phyloP scores from a whole-genome alignment of 2,329 filamentous ascomycete species.

The Blumeria hordei region DNA sequence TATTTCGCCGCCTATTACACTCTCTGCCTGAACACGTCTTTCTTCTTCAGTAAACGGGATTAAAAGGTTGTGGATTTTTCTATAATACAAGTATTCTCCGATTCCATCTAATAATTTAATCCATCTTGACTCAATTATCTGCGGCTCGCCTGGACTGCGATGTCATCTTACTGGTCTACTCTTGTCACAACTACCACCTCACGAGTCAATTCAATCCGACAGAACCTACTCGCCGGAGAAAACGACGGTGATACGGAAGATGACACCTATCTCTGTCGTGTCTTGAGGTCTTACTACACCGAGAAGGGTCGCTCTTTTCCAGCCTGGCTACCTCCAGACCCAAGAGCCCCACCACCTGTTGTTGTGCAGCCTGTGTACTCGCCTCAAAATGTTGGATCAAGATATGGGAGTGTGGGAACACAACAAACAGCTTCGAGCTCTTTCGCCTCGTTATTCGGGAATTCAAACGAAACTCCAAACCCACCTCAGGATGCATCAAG shows the following conservation, averaged over 20 bases:
- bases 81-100: too few relatives aligned
- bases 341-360: constrained; percentile 34
- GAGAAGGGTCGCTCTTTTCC: constrained; percentile 70
- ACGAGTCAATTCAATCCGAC: constrained; percentile 34
- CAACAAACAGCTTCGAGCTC: constrained; percentile 16
- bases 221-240: constrained; percentile 45
- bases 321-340: constrained; percentile 70
- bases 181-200: constrained; percentile 40
- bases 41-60: too few relatives aligned
- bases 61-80: too few relatives aligned
- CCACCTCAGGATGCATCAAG: constrained; percentile 18
- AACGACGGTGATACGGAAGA: constrained; percentile 56
- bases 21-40: too few relatives aligned
- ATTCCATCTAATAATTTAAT: too few relatives aligned
- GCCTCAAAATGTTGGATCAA: constrained; percentile 23
- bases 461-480: constrained; percentile 4
- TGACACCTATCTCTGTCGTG: constrained; percentile 83
- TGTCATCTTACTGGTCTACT: constrained; percentile 66
- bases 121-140: not conserved
- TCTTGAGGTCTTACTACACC: constrained; percentile 75
- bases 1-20: not conserved
- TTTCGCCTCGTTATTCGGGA: constrained; percentile 34
- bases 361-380: constrained; percentile 26
- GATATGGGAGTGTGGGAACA: constrained; percentile 23
- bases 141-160: constrained; percentile 17